Conservation (phyloP, 2,329 filamentous ascomycete species). For the Colletotrichum truncatum region DNA sequence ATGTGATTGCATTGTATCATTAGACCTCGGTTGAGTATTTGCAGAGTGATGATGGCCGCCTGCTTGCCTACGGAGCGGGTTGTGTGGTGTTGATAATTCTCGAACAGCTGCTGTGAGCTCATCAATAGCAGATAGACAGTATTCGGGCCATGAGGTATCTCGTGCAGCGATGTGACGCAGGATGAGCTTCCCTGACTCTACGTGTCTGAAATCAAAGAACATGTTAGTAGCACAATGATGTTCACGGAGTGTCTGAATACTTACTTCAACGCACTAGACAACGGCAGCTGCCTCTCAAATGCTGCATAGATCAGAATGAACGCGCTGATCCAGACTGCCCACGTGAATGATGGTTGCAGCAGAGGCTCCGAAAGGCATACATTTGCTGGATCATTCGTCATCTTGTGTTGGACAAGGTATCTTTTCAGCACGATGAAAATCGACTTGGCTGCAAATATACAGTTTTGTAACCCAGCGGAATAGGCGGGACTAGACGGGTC, state of each 20-base stretch:
- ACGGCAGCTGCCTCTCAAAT: conserved; percentile 52
- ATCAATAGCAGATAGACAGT: conserved; percentile 42
- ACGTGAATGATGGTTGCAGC: conserved; percentile 61
- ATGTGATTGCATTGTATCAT: not conserved
- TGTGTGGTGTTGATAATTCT: conserved; percentile 32
- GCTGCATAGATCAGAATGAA: conserved; percentile 61
- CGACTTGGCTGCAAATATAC: conserved; percentile 58
- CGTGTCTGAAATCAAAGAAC: conserved; percentile 35
- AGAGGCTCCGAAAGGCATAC: conserved; percentile 40
- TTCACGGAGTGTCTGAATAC: not conserved
- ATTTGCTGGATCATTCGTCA: not conserved
- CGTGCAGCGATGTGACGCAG: conserved; percentile 38
- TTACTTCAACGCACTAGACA: conserved; percentile 49
- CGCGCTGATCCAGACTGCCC: conserved; percentile 62
- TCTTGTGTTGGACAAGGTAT: conserved; percentile 32
- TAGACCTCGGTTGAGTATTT: not conserved
- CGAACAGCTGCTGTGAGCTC: conserved; percentile 40
- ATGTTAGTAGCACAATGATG: not conserved
- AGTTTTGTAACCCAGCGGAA: conserved; percentile 58
- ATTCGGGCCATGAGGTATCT: conserved; percentile 44
- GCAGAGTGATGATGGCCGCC: not conserved
- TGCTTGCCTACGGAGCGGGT: not conserved
- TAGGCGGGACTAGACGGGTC: conserved; percentile 53
- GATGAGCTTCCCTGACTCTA: conserved; percentile 39
- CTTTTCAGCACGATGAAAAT: conserved; percentile 52